Base-by-base conservation (phyloP, 2,329 filamentous ascomycete species). In the Ophiostoma ulmi region DNA sequence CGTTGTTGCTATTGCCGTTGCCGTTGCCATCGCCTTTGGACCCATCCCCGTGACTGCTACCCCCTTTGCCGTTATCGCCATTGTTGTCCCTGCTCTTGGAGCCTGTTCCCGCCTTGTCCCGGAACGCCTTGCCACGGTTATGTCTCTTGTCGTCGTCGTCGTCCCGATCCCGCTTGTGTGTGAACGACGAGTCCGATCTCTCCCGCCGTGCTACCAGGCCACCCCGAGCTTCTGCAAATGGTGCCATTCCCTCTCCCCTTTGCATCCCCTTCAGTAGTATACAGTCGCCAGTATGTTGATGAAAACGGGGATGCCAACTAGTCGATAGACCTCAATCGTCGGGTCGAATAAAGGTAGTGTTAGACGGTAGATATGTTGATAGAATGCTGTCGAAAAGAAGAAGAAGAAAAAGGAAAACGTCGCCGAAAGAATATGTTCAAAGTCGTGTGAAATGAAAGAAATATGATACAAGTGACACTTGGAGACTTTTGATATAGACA, bases 161-260 rank as follows among this genome's bases (percentile, higher is more conserved):
- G n/a, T n/a, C n/a, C 26, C 22, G 36, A 41, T 35, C 31, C 39
- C 44, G n/a, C 20, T 22, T 39, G 63, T 11, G 20, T 39, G 20
- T 65, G 35, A 13, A 22, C 3, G 36, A 39, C 17, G 31, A 64
- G 58, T 36, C 26, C 17, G 31, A 67, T 68, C 17, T 41, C 38
- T 73, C 73, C 67, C 73, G 71, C 64, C 71, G 73, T 58, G 65
- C 61, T n/a, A 22, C 73, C 11, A 70, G 69, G 5, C 52, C 67
- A 39, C 69, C 72, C 69, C 69, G 71, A 41, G 22, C 65, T 17
- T 72, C 71, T 41, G 41, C 72, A 69, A 75, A 58, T 71, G 77
- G 76, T 70, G 77, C 77, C 77, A 78, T 78, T 58, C 72, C 73
- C 72, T 75, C 73, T 71, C 73, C 76, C 74, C 73, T 72, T 72